These are phyloP conservation scores for Didymosphaeria variabile DNA, from an alignment of 2,329 filamentous ascomycete species.

Conservation along the genomic window DNA sequence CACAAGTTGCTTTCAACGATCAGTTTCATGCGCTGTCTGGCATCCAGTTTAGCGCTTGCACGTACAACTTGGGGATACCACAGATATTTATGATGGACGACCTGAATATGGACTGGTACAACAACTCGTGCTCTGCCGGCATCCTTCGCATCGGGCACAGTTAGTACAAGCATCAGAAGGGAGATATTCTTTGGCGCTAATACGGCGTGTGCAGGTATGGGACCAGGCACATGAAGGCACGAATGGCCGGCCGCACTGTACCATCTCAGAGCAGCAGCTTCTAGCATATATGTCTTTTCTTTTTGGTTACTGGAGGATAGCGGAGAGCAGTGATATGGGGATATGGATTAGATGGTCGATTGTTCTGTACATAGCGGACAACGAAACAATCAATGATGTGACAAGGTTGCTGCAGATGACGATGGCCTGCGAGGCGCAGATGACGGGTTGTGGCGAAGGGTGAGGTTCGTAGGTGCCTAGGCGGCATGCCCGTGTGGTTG, in stretches of 20 bases:
- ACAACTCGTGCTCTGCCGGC: conserved; percentile 60
- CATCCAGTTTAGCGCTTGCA: conserved; percentile 59
- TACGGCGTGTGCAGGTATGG: conserved; percentile 3
- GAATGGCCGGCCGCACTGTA: not conserved
- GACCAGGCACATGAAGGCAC: conserved; percentile 6
- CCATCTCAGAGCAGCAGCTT: conserved; percentile 8
- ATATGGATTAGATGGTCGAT: conserved; percentile 2
- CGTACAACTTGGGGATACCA: conserved; percentile 48
- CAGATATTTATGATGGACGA: conserved; percentile 60
- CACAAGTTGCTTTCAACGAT: conserved; percentile 53
- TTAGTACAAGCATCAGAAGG: conserved; percentile 26
- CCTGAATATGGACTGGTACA: conserved; percentile 58
- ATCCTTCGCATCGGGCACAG: conserved; percentile 43
- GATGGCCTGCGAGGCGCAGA: conserved; percentile 5
- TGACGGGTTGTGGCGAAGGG: not conserved
- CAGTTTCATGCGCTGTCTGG: conserved; percentile 54
- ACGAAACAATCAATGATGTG: not conserved
- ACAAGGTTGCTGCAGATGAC: conserved; percentile 14
- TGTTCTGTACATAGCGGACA: not conserved
- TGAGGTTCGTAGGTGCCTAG: not conserved
- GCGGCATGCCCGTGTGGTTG: conserved; percentile 6
- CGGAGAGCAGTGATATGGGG: conserved; percentile 5
- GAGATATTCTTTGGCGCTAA: conserved; percentile 9
- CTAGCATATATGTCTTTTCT: not conserved
- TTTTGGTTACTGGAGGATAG: conserved; percentile 11